phyloP scores from a whole-genome alignment of 306 rosid species.

The Sophora flavescens region DNA sequence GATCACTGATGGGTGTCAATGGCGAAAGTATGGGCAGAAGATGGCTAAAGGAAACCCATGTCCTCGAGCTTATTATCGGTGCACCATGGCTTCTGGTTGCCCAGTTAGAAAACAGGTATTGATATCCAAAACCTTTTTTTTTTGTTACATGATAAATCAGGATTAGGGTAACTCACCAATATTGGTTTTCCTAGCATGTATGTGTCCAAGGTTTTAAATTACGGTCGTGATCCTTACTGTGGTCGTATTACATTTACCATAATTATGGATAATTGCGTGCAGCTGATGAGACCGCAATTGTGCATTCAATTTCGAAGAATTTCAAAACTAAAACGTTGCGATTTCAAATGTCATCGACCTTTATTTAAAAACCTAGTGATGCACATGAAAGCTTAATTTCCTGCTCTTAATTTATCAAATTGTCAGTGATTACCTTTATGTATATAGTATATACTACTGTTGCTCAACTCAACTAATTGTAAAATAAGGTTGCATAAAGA shows the following conservation, averaged over 20 bases:
- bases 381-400: neutral
- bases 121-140: neutral
- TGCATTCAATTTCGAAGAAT: no score
- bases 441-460: no score
- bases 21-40: slow-evolving; percentile 97
- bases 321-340: no score
- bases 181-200: neutral
- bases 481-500: neutral
- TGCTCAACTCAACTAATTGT: neutral
- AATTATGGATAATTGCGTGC: no score
- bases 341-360: no score
- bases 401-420: neutral
- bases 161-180: neutral
- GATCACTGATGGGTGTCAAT: slow-evolving; percentile 94
- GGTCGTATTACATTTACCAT: no score
- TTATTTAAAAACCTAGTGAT: no score
- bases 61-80: slow-evolving; percentile 91
- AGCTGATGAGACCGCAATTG: no score
- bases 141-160: neutral
- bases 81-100: slow-evolving; percentile 82
- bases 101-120: slow-evolving; percentile 91
- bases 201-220: neutral
- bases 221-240: no score
- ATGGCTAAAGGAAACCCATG: slow-evolving; percentile 91
- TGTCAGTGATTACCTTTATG: neutral